A percentile compares a stretch with the other conserved stretches of the same genome.
Evolutionary conservation across 768 basidiomycete species (phyloP).

Genomic region (Dentipellis sp.): DNA sequence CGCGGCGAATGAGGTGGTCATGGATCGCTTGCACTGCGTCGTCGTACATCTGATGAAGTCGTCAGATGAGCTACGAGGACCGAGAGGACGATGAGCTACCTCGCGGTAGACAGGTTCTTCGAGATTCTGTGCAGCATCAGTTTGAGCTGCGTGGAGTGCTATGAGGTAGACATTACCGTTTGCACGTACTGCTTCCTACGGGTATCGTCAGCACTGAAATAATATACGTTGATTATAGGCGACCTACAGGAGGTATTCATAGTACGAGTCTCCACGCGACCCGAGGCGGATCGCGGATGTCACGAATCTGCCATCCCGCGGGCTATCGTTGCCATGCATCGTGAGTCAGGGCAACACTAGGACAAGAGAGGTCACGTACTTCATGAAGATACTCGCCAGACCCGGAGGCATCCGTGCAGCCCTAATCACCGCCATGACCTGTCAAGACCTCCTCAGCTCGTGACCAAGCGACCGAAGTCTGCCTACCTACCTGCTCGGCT

Average conservation of each 20-base stretch:
- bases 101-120: slow-evolving; percentile 72
- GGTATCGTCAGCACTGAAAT: not conserved
- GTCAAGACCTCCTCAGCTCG: too few relatives aligned
- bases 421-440: slow-evolving; percentile 69
- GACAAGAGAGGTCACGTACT: slow-evolving; percentile 30
- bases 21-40: slow-evolving; percentile 80
- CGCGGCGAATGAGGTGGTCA: slow-evolving; percentile 59
- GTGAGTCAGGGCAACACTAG: not conserved
- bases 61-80: not conserved
- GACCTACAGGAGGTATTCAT: slow-evolving; percentile 78
- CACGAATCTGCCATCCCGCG: slow-evolving; percentile 41
- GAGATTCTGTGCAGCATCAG: slow-evolving; percentile 37
- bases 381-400: slow-evolving; percentile 77
- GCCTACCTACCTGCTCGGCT: slow-evolving; percentile 50
- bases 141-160: not conserved
- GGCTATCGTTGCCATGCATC: slow-evolving; percentile 24
- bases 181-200: slow-evolving; percentile 69
- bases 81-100: slow-evolving; percentile 28
- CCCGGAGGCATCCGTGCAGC: slow-evolving; percentile 55
- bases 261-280: slow-evolving; percentile 89
- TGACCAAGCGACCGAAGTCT: not conserved
- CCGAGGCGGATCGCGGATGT: slow-evolving; percentile 79
- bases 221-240: slow-evolving; percentile 5
- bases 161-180: slow-evolving; percentile 40
- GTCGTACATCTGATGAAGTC: slow-evolving; percentile 90